Evolutionary conservation across 768 basidiomycete species (phyloP), one percentile per base, ranked within the genome.

Genomic region (Russula sp.): DNA sequence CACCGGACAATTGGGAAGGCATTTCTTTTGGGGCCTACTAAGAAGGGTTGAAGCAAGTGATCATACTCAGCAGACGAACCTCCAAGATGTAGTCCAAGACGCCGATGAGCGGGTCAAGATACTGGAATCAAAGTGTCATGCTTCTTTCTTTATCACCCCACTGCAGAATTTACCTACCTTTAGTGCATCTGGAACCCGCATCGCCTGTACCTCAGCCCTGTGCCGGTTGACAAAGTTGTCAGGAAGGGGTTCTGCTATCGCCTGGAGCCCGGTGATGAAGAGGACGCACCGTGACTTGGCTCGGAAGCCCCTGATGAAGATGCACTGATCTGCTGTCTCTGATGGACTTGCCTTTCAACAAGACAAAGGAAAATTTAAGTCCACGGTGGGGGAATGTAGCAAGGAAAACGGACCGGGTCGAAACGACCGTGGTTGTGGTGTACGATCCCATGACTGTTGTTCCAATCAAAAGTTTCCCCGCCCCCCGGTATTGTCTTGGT

Each of bases 241-340:
- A 16, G 60, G 35, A 34, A 22, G 54, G 11, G 60, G 54, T 42
- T 25, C 60, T 6, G 54, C 60, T 4, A 53, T 54, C 11, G 39
- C 60, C 25, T 45, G 54, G 1, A 56, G 9, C 35, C 7, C 36
- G 50, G 11, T 38, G 32, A 34, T 39, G 45, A 22, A 60, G 32
- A 60, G 20, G 16, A 38, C n/a, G 16, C 60, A 53, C n/a, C n/a
- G n/a, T n/a, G n/a, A n/a, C 13, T 59, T 62, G 4, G 61, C 56
- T 10, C 61, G 56, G n/a, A 51, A 62, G 14, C 61, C 61, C n/a
- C 42, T 50, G 22, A 62, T 45, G 41, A 62, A 62, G 8, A 62
- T 43, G 7, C 61, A 62, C 6, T 62, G 61, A 36, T 60, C 36
- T 7, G 9, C 9, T 2, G 36, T 58, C 35, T 25, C 46, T 5